Evolutionary conservation across 1,284 basidiomycete species (phyloP).

Genomic region (Stereum hirsutum): DNA sequence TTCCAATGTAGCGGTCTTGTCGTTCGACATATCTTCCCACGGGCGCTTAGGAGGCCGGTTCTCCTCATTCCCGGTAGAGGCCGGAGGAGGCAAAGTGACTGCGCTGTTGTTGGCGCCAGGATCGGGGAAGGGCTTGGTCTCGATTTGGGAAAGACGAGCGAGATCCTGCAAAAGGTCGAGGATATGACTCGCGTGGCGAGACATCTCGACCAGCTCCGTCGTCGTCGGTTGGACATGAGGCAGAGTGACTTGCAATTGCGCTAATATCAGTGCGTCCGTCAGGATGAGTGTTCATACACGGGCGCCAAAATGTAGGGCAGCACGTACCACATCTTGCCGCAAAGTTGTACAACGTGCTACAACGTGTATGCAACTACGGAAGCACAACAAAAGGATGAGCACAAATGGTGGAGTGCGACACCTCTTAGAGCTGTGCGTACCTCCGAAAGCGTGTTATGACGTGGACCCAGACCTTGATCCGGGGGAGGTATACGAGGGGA

Average conservation of each 20-base stretch:
- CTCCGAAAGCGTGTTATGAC: no score
- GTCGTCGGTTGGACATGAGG: constrained; percentile 41
- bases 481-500: no score
- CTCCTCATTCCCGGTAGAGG: constrained; percentile 18
- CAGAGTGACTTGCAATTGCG: constrained; percentile 33
- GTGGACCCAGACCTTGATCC: no score
- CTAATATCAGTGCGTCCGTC: constrained; percentile 21
- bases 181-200: constrained; percentile 48
- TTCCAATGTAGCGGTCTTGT: constrained; percentile 1
- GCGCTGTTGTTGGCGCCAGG: constrained; percentile 10
- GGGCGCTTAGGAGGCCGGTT: constrained; percentile 61
- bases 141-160: constrained; percentile 26
- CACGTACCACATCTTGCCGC: no score
- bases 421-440: no score
- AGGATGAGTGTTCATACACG: no score
- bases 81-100: constrained; percentile 1
- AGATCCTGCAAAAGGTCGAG: constrained; percentile 59
- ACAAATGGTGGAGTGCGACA: no score
- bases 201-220: constrained; percentile 59
- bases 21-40: constrained; percentile 60
- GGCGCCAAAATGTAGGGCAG: no score
- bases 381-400: no score
- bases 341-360: no score
- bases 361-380: no score
- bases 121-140: constrained; percentile 22